Evolutionary conservation across 495 filamentous ascomycete species (phyloP).

Genomic region (Talaromyces stipitatus): DNA sequence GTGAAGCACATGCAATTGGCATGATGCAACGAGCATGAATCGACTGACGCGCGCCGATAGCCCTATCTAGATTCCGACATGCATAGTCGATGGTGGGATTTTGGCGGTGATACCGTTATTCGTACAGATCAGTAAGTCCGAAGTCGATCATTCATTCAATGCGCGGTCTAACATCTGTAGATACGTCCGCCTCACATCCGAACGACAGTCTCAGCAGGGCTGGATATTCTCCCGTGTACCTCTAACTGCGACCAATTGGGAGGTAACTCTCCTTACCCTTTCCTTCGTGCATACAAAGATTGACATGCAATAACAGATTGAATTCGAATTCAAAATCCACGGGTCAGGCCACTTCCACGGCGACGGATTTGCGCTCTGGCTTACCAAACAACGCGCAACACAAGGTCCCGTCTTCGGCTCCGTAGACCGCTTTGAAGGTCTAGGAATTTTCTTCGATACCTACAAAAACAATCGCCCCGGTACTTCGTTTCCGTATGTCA

Average conservation of each 20-base stretch:
- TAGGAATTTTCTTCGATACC: slow-evolving; percentile 96
- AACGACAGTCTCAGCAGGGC: slow-evolving; percentile 80
- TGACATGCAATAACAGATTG: slow-evolving; percentile 50
- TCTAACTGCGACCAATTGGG: slow-evolving; percentile 97
- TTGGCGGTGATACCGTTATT: slow-evolving; percentile 91
- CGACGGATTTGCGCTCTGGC: slow-evolving; percentile 97
- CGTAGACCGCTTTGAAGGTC: slow-evolving; percentile 83
- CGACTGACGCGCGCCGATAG: slow-evolving; percentile 29
- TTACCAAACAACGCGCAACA: slow-evolving; percentile 85
- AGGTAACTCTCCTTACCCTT: slow-evolving; percentile 44
- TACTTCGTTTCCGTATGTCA: slow-evolving; percentile 91
- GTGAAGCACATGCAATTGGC: background rate
- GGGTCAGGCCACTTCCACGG: slow-evolving; percentile 82
- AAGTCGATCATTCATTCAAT: background rate
- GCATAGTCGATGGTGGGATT: slow-evolving; percentile 99
- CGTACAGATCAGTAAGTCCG: slow-evolving; percentile 75
- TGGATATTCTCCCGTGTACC: slow-evolving; percentile 93
- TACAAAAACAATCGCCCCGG: slow-evolving; percentile 99
- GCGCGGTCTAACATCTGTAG: slow-evolving; percentile 28
- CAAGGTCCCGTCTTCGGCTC: slow-evolving; percentile 83
- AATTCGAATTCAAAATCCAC: slow-evolving; percentile 89
- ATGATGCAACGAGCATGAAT: background rate
- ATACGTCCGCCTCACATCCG: slow-evolving; percentile 87
- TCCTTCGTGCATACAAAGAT: background rate
- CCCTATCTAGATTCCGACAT: slow-evolving; percentile 97